Evolutionary conservation across 2,329 filamentous ascomycete genomes (phyloP).

Genomic region (Fusarium buharicum): DNA sequence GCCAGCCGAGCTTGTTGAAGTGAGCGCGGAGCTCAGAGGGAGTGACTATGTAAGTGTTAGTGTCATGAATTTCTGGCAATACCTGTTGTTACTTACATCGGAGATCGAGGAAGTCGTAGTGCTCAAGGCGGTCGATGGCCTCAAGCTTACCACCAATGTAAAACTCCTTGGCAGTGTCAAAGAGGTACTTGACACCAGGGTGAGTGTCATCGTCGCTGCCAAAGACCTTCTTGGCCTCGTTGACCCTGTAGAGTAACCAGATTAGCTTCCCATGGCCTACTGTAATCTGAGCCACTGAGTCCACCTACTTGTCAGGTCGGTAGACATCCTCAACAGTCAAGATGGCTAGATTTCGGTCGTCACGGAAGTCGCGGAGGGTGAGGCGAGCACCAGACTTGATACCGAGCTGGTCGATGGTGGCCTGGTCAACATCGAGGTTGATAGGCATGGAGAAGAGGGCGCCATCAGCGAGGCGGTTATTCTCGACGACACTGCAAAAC

Average conservation of each 20-base stretch:
- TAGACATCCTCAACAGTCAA: constrained; percentile 96
- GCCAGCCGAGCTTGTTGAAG: constrained; percentile 99
- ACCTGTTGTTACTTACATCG: constrained; percentile 71
- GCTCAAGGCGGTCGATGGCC: constrained; percentile 92
- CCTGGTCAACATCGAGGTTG: constrained; percentile 83
- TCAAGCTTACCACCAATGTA: constrained; percentile 97
- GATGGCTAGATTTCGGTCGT: constrained; percentile 96
- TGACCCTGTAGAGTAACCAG: constrained; percentile 64
- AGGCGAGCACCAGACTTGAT: constrained; percentile 84
- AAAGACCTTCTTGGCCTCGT: constrained; percentile 94
- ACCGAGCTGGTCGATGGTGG: constrained; percentile 77
- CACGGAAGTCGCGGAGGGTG: constrained; percentile 92
- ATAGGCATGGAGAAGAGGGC: constrained; percentile 97
- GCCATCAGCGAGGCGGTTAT: constrained; percentile 87
- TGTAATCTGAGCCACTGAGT: not conserved
- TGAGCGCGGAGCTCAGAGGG: constrained; percentile 93
- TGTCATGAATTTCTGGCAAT: not conserved
- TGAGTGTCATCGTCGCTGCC: constrained; percentile 90
- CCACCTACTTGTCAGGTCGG: constrained; percentile 88
- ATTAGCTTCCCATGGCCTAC: constrained; percentile 32
- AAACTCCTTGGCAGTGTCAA: constrained; percentile 81
- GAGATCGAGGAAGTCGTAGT: constrained; percentile 98
- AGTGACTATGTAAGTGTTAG: constrained; percentile 68
- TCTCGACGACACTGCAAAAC: constrained; percentile 79
- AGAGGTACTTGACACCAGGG: constrained; percentile 91